Percentiles rank a stretch among this genome's conserved stretches.
phyloP scores from a whole-genome alignment of 306 rosid genomes.

The Neltuma alba region DNA sequence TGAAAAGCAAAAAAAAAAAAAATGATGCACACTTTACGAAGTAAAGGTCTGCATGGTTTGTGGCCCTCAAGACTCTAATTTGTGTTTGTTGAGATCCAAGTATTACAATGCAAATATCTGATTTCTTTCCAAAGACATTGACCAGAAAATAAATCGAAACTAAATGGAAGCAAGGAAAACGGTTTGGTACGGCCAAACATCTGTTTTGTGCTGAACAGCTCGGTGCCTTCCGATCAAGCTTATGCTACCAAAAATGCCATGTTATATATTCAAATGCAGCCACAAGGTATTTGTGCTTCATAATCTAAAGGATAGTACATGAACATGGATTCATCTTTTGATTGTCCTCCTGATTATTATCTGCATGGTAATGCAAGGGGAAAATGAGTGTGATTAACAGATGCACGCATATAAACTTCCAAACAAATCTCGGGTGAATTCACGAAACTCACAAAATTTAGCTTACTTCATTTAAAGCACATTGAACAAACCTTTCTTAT shows the following conservation, averaged over 20 bases:
- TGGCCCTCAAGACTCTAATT: not conserved
- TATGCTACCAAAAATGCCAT: conserved; percentile 1
- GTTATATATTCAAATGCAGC: conserved; percentile 36
- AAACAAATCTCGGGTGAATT: not conserved
- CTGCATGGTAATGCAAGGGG: conserved; percentile 40
- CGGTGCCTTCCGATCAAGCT: conserved; percentile 33
- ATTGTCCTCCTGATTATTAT: conserved; percentile 48
- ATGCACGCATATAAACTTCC: not conserved
- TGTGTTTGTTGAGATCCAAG: not conserved
- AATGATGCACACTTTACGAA: not conserved
- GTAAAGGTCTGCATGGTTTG: not conserved
- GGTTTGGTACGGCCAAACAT: conserved; percentile 32
- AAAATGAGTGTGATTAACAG: not conserved
- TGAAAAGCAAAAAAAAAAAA: not conserved
- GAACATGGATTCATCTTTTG: conserved; percentile 62
- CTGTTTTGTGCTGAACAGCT: conserved; percentile 19
- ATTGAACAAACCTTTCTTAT: conserved; percentile 53
- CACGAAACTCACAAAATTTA: conserved; percentile 2
- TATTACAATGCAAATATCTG: conserved; percentile 32
- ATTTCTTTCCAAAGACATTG: conserved; percentile 39
- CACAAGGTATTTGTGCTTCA: conserved; percentile 29
- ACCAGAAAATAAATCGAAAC: conserved; percentile 36
- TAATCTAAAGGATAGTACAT: conserved; percentile 63
- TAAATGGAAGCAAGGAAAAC: conserved; percentile 31
- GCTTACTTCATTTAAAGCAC: not conserved